Evolutionary conservation across 495 filamentous ascomycete genomes (phyloP), one percentile per base, ranked within the genome.

Genomic region (Tuber brumale): DNA sequence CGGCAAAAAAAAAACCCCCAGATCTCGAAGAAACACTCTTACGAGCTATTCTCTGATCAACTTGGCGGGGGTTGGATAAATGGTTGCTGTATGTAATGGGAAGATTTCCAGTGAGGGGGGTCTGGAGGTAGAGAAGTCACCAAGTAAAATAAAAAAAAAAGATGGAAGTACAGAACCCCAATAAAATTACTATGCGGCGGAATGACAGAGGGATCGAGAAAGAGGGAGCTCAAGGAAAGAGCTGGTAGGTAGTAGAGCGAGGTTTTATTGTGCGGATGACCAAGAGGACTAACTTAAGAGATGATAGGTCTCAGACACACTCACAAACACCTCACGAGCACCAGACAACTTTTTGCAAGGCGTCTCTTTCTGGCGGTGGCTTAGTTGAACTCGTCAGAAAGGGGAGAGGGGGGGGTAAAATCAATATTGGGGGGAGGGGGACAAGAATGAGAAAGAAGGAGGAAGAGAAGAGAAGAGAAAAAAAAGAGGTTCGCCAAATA

Each of bases 191-290:
- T 66, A 66, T 66, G 27, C 27, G 14, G 27, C 27, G 14, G 57
- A 66, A 66, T 66, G 57, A 8, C n/a, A 66, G 57, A 66, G 1
- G 57, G 57, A 66, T 31, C 16, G 27, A 66, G 57, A 35, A 66
- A 12, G 57, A 66, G 27, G 19, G 27, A 19, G 27, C 9, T 27
- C 1, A 12, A 35, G 16, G 57, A 27, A 35, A 66, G 27, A 35
- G 57, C 57, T 66, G 57, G 57, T 18, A 66, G 57, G 57, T 66
- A 19, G 57, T 35, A 19, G 57, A 35, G n/a, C 57, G 31, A 66
- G 57, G 57, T 66, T 35, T 66, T 66, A 66, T 66, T 66, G 31
- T 66, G 31, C 57, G 27, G 27, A 66, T 66, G 57, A 66, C 57
- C 57, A 66, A 66, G 57, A 35, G 27, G 57, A 66, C 57, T 66